Percentiles rank a stretch among this genome's conserved stretches.
These are phyloP conservation scores for Sophora flavescens DNA, from an alignment of 306 rosid genomes.

Conservation along the genomic window DNA sequence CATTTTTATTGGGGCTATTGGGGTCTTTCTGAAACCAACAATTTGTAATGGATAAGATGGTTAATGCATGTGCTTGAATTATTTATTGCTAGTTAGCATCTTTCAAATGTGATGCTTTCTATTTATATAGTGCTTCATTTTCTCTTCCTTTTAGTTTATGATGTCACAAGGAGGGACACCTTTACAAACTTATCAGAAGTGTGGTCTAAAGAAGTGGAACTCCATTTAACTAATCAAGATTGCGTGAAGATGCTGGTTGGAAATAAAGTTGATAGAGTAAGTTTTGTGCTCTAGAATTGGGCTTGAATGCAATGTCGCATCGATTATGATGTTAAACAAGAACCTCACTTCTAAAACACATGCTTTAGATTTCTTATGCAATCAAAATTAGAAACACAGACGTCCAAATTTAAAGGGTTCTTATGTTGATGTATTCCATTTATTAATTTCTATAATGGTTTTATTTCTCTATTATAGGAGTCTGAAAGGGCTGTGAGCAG, in stretches of 20 bases:
- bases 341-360: not conserved
- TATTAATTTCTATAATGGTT: conserved; percentile 16
- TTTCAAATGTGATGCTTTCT: conserved; percentile 17
- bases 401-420: not conserved
- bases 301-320: conserved; percentile 5
- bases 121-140: conserved; percentile 33
- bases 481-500: conserved; percentile 88
- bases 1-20: conserved; percentile 25
- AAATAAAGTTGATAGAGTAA: conserved; percentile 91
- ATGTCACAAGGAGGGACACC: conserved; percentile 87
- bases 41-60: conserved; percentile 29
- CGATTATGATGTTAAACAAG: not conserved
- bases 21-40: conserved; percentile 17
- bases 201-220: conserved; percentile 94
- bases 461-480: conserved; percentile 57
- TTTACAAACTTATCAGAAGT: conserved; percentile 83
- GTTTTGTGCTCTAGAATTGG: conserved; percentile 43
- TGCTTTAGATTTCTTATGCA: conserved; percentile 20
- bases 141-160: conserved; percentile 66
- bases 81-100: conserved; percentile 33
- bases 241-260: conserved; percentile 97
- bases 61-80: conserved; percentile 9
- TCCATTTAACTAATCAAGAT: conserved; percentile 78
- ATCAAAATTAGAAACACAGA: not conserved
- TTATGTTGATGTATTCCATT: not conserved